Evolutionary conservation across 2,329 filamentous ascomycete species (phyloP), one percentile per base, ranked within the genome.

Genomic region (Botryotinia calthae): DNA sequence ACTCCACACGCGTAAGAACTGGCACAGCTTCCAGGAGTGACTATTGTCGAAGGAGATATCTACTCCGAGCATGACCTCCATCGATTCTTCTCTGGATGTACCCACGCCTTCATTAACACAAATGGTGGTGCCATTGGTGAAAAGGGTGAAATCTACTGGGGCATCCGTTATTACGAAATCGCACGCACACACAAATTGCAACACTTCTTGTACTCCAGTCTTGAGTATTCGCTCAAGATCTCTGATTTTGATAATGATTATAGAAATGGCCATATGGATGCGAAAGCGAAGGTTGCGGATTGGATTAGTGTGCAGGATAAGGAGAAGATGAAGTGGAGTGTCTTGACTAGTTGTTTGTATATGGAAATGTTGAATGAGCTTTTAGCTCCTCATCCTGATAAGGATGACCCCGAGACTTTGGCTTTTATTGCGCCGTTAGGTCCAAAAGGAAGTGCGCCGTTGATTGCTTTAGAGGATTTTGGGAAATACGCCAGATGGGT

Each of bases 201-300:
- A 58, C 79, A 80, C 71, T 81, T 78, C 67, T 71, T 81, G 40
- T 84, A 81, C 72, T 82, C 80, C 0, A 81, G 80, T 44, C 79
- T 84, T 16, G 82, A 84, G 70, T 83, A 81, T 65, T 80, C 76
- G 1, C 80, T 80, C 58, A 82, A 83, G 76, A 79, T 83, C 56
- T 77, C 79, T 8, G 79, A 77, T 16, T 84, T 80, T 51, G 77
- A 83, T 61, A 78, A 81, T 0, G 78, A 80, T 42, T 82, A 79
- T 74, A 79, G 82, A 25, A 77, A 77, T 1, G 83, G 82, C 0
- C 83, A 84, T 76, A 82, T 83, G 51, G 83, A 84, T 75, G 82
- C 81, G 1, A 83, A 83, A 70, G 79, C 78, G 14, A 76, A 79
- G 40, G 77, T 83, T 48, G 74, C 74, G 5, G 74, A 56, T 77